Percentiles rank a stretch among this genome's conserved stretches.
Conservation (phyloP, 2,329 filamentous ascomycete species). For the Monosporascus sp. region DNA sequence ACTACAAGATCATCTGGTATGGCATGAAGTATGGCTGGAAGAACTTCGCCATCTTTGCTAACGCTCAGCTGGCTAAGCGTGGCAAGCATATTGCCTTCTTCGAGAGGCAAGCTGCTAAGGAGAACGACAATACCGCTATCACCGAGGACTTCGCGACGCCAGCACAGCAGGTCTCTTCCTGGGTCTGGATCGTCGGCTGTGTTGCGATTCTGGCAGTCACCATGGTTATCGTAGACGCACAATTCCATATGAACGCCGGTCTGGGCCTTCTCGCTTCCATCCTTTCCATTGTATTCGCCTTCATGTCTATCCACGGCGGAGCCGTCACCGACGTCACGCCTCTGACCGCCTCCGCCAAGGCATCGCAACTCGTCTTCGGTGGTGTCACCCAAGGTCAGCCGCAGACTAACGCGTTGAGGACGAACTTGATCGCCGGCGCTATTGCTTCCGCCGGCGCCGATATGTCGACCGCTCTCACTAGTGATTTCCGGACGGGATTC, state of each 20-base stretch:
- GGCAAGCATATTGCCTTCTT: constrained; percentile 40
- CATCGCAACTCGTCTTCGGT: constrained; percentile 63
- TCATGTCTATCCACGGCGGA: constrained; percentile 56
- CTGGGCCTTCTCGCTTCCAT: constrained; percentile 51
- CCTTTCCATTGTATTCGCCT: constrained; percentile 56
- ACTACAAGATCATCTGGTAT: constrained; percentile 34
- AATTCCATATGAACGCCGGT: constrained; percentile 52
- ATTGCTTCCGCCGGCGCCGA: constrained; percentile 51
- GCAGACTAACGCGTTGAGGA: constrained; percentile 48
- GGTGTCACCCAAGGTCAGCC: constrained; percentile 53
- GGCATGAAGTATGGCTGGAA: constrained; percentile 43
- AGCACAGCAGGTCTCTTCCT: constrained; percentile 44
- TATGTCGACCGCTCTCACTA: constrained; percentile 49
- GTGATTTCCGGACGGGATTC: constrained; percentile 65
- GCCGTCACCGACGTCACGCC: constrained; percentile 57
- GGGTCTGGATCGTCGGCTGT: constrained; percentile 47
- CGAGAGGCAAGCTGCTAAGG: constrained; percentile 31
- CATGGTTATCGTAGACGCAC: constrained; percentile 44
- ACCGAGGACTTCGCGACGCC: constrained; percentile 45
- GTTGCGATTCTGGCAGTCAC: constrained; percentile 44
- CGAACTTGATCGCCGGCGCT: constrained; percentile 61
- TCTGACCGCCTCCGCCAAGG: constrained; percentile 62
- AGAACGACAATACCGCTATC: constrained; percentile 27
- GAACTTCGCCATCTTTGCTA: constrained; percentile 36
- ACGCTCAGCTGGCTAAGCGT: constrained; percentile 31